phyloP scores from a whole-genome alignment of 495 filamentous ascomycete genomes.

The Baudoinia panamericana region DNA sequence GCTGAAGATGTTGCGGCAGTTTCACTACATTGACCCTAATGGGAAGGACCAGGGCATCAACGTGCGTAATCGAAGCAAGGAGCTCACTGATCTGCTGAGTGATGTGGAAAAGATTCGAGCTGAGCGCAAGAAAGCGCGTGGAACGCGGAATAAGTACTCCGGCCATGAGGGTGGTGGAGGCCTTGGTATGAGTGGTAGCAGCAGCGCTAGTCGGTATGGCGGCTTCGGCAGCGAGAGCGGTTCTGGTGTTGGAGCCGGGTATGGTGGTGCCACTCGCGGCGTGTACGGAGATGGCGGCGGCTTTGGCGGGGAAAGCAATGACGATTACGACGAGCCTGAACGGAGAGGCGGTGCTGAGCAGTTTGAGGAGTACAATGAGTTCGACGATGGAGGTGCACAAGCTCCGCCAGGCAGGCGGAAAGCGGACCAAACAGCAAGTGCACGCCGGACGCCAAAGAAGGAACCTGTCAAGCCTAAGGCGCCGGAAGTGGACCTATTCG shows the following conservation, averaged over 20 bases:
- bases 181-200: constrained; percentile 28
- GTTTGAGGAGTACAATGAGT: constrained; percentile 96
- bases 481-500: constrained; percentile 77
- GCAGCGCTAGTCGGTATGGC: constrained; percentile 53
- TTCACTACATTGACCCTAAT: constrained; percentile 92
- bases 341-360: constrained; percentile 44
- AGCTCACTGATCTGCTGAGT: constrained; percentile 79
- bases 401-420: constrained; percentile 37
- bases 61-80: constrained; percentile 90
- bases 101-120: constrained; percentile 88
- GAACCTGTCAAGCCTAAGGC: constrained; percentile 65
- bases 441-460: constrained; percentile 36
- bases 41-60: constrained; percentile 98
- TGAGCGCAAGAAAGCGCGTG: constrained; percentile 85
- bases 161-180: constrained; percentile 74
- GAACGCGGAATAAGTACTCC: constrained; percentile 84
- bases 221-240: constrained; percentile 72
- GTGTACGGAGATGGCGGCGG: constrained; percentile 91
- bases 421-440: constrained; percentile 31
- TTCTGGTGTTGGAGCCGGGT: constrained; percentile 54
- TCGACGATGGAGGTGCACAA: constrained; percentile 57
- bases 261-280: constrained; percentile 46
- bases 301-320: constrained; percentile 56
- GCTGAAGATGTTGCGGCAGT: constrained; percentile 96
- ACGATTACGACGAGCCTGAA: constrained; percentile 38